phyloP scores from a whole-genome alignment of 371 early-diverging fungal species.

The Mucor indicus region DNA sequence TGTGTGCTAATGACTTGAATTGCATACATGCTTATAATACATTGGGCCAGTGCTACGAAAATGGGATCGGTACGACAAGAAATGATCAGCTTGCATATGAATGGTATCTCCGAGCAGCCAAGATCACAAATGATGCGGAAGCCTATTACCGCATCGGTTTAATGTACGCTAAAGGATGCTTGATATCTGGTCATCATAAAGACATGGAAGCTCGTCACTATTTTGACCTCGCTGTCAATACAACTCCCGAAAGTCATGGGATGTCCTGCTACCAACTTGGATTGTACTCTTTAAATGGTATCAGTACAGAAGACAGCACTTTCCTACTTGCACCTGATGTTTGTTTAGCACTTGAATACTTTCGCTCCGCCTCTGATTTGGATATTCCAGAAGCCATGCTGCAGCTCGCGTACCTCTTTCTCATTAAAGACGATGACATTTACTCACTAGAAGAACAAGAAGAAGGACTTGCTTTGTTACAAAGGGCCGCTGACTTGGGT shows the following conservation, averaged over 20 bases:
- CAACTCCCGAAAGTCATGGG: constrained; percentile 27
- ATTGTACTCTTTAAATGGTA: constrained; percentile 32
- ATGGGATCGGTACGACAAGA: constrained; percentile 39
- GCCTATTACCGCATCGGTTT: constrained; percentile 41
- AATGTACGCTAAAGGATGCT: constrained; percentile 31
- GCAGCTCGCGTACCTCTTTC: constrained; percentile 26
- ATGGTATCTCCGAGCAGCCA: constrained; percentile 38
- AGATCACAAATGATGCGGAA: constrained; percentile 35
- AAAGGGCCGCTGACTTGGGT: constrained; percentile 27
- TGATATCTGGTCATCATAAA: constrained; percentile 5
- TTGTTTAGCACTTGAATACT: constrained; percentile 24
- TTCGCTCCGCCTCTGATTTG: constrained; percentile 33
- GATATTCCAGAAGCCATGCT: constrained; percentile 36
- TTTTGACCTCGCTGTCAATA: constrained; percentile 30
- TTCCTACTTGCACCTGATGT: constrained; percentile 11
- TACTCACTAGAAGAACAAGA: constrained; percentile 35
- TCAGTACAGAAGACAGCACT: neutral
- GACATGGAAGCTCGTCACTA: constrained; percentile 33
- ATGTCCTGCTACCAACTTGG: constrained; percentile 34
- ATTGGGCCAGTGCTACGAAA: constrained; percentile 45
- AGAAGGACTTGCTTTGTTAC: constrained; percentile 21
- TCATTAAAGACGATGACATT: constrained; percentile 13
- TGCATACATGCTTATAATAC: constrained; percentile 39
- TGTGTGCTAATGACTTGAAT: constrained; percentile 35
- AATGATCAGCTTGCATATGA: constrained; percentile 44